Evolutionary conservation across 345 rosid species (phyloP).

Genomic region (Sonneratia alba): DNA sequence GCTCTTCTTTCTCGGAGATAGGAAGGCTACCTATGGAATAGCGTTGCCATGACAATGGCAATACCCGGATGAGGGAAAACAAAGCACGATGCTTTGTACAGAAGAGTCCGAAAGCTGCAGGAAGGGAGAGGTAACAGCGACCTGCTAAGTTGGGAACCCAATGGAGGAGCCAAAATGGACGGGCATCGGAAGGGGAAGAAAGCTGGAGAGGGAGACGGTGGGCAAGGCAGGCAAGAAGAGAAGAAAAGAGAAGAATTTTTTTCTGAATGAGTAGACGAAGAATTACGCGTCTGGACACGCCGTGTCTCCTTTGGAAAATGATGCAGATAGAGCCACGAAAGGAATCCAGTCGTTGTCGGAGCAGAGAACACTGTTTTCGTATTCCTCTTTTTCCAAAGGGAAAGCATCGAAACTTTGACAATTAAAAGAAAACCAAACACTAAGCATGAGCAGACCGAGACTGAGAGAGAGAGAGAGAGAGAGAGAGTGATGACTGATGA

Average conservation of each 20-base stretch:
- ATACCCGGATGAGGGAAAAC: background rate
- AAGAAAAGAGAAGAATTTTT: slow-evolving; percentile 2
- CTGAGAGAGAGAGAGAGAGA: too few relatives aligned
- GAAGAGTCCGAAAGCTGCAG: too few relatives aligned
- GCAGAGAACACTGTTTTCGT: background rate
- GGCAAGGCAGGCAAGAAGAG: background rate
- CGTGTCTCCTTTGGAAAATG: background rate
- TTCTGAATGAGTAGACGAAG: background rate
- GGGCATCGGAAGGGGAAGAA: background rate
- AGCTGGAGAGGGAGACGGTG: background rate
- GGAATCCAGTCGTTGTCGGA: slow-evolving; percentile 14
- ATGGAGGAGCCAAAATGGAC: background rate
- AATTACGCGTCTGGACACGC: slow-evolving; percentile 1
- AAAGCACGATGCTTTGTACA: background rate
- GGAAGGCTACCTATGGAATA: background rate
- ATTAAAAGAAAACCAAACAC: background rate
- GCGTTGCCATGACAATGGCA: background rate
- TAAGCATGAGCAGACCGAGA: too few relatives aligned
- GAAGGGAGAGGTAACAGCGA: background rate
- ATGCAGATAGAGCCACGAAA: slow-evolving; percentile 7
- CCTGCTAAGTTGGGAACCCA: background rate
- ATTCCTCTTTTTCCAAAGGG: background rate
- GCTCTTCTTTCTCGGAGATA: background rate
- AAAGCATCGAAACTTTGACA: background rate
- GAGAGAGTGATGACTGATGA: too few relatives aligned